These are phyloP conservation scores for Backusella sp. DNA, from an alignment of 192 early-diverging fungal genomes.

Conservation along the genomic window DNA sequence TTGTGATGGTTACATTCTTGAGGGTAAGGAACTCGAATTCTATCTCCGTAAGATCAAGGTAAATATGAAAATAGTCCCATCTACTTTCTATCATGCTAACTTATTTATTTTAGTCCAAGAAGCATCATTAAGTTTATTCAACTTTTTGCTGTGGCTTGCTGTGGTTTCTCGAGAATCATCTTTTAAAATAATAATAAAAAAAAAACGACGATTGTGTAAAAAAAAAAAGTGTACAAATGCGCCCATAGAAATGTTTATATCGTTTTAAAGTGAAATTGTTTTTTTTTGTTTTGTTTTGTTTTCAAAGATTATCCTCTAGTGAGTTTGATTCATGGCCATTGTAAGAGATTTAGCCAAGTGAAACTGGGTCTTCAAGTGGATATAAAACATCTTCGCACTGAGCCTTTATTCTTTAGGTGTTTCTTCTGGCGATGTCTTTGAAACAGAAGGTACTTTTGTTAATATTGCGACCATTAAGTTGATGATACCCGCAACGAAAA, in stretches of 20 bases:
- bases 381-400: too few species aligned
- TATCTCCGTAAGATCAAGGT: conserved; percentile 86
- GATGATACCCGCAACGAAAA: neutral
- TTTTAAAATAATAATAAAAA: neutral
- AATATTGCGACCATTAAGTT: neutral
- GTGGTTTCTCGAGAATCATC: conserved; percentile 7
- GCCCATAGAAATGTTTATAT: neutral
- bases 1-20: conserved; percentile 97
- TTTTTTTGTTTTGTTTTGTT: too few species aligned
- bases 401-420: neutral
- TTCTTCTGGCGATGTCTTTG: neutral
- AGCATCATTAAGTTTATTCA: conserved; percentile 19
- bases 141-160: neutral
- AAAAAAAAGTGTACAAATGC: neutral
- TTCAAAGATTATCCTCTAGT: too few species aligned
- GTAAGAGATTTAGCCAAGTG: too few species aligned
- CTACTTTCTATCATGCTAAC: neutral
- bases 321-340: too few species aligned
- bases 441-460: neutral
- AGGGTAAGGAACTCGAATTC: conserved; percentile 99
- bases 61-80: conserved; percentile 49
- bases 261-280: neutral
- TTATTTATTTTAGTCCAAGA: conserved; percentile 29
- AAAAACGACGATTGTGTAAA: neutral
- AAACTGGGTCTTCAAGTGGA: too few species aligned